Percentiles rank a stretch among this genome's conserved stretches.
Conservation (phyloP, 768 basidiomycete species). For the Erythrobasidium yunnanense region DNA sequence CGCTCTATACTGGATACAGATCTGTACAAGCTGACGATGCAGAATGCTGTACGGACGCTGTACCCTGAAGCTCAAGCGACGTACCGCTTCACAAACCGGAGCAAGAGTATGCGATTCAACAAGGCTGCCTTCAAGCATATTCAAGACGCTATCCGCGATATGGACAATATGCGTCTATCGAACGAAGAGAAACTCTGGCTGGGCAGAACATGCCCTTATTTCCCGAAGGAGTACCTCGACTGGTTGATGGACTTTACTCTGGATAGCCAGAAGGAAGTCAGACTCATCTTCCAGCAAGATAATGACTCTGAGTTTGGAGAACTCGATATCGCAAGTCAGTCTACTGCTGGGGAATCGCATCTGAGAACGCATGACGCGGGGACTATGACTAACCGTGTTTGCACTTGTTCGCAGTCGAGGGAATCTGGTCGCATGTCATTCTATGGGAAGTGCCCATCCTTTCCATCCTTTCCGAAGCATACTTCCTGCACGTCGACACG, state of each 20-base stretch:
- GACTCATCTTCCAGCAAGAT: constrained; percentile 52
- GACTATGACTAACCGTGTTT: no score
- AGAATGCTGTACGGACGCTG: constrained; percentile 24
- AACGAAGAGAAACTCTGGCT: constrained; percentile 60
- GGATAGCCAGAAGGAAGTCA: constrained; percentile 39
- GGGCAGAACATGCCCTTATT: constrained; percentile 57
- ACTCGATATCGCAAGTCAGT: constrained; percentile 61
- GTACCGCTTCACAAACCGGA: constrained; percentile 24
- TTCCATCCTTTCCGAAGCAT: constrained; percentile 79
- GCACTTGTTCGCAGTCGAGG: constrained; percentile 34
- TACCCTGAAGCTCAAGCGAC: constrained; percentile 23
- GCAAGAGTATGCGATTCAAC: constrained; percentile 13
- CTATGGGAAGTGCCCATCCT: constrained; percentile 94
- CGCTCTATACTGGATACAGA: constrained; percentile 19
- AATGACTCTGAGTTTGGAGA: constrained; percentile 50
- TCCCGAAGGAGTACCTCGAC: constrained; percentile 60
- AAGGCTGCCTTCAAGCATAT: constrained; percentile 4
- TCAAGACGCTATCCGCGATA: constrained; percentile 36
- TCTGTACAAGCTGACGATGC: constrained; percentile 27
- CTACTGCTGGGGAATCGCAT: background rate
- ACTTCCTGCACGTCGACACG: constrained; percentile 61
- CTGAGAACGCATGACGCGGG: no score
- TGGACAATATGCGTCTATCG: constrained; percentile 55
- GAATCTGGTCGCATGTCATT: constrained; percentile 47
- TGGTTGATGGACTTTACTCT: constrained; percentile 49